Evolutionary conservation across 2,329 filamentous ascomycete species (phyloP).

Genomic region (Epichloe coenophiala): DNA sequence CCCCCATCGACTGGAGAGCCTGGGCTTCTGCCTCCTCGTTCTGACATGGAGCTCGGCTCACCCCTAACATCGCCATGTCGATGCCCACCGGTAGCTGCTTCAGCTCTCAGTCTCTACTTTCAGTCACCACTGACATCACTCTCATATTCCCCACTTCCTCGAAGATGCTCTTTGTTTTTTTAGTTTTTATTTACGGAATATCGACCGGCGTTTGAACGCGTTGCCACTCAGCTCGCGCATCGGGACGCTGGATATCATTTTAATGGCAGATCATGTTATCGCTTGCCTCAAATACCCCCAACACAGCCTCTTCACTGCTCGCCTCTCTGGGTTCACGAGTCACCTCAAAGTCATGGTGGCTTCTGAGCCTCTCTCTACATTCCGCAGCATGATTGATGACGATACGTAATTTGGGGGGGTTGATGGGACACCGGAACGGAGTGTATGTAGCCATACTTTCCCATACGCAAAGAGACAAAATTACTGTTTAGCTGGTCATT

Average conservation of each 20-base stretch:
- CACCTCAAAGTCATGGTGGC: slow-evolving; percentile 2
- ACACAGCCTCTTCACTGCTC: slow-evolving; percentile 9
- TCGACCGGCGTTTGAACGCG: background rate
- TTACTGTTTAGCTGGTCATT: slow-evolving; percentile 1
- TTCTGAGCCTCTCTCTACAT: slow-evolving; percentile 7
- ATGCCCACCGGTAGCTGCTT: background rate
- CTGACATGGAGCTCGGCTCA: background rate
- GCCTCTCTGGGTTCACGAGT: slow-evolving; percentile 3
- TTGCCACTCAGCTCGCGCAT: background rate
- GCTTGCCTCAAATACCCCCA: slow-evolving; percentile 9
- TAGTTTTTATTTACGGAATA: background rate
- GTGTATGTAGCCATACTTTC: slow-evolving; percentile 13
- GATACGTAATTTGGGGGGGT: slow-evolving; percentile 7
- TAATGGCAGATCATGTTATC: slow-evolving; percentile 9
- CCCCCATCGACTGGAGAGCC: background rate
- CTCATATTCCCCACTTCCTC: slow-evolving; percentile 3
- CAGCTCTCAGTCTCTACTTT: slow-evolving; percentile 14
- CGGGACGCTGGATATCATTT: slow-evolving; percentile 8
- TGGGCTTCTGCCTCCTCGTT: background rate
- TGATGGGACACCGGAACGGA: slow-evolving; percentile 9
- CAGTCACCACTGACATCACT: slow-evolving; percentile 12
- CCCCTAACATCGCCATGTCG: background rate
- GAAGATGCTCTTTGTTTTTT: slow-evolving; percentile 6
- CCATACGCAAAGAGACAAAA: slow-evolving; percentile 11
- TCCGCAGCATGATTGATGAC: slow-evolving; percentile 11